These are phyloP conservation scores for Exophiala sp. DNA, from an alignment of 2,329 filamentous ascomycete genomes.

Conservation along the genomic window DNA sequence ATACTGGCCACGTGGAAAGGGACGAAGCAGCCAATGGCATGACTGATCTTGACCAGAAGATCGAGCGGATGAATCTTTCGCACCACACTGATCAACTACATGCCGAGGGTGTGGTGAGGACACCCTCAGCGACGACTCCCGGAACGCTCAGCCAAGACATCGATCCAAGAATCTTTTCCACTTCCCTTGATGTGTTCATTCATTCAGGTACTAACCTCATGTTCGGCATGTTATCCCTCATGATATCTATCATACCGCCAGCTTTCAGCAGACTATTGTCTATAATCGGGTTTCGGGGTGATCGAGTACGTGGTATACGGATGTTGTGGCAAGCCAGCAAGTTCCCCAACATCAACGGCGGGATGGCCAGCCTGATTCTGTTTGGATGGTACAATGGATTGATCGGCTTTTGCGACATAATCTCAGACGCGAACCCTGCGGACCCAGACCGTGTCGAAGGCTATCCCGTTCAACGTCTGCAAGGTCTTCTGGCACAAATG, in stretches of 20 bases:
- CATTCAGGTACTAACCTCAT: slow-evolving; percentile 87
- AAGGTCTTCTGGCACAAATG: slow-evolving; percentile 68
- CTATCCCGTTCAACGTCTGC: slow-evolving; percentile 68
- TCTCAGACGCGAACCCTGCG: slow-evolving; percentile 53
- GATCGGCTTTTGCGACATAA: slow-evolving; percentile 81
- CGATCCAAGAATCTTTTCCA: slow-evolving; percentile 63
- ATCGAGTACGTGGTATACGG: slow-evolving; percentile 73
- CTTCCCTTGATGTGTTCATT: slow-evolving; percentile 80
- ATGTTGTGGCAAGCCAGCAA: slow-evolving; percentile 89
- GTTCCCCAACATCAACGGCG: slow-evolving; percentile 88
- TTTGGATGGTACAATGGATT: slow-evolving; percentile 86
- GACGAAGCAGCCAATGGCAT: slow-evolving; percentile 28
- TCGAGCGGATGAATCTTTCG: slow-evolving; percentile 19
- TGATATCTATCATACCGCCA: slow-evolving; percentile 91
- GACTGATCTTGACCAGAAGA: slow-evolving; percentile 22
- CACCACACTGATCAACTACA: slow-evolving; percentile 13
- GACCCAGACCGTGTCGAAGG: slow-evolving; percentile 60
- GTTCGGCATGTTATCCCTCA: slow-evolving; percentile 77
- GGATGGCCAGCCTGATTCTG: slow-evolving; percentile 71
- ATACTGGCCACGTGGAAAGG: slow-evolving; percentile 46
- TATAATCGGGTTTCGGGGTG: slow-evolving; percentile 86
- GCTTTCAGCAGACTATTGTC: slow-evolving; percentile 82
- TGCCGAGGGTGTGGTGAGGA: slow-evolving; percentile 14
- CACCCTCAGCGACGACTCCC: slow-evolving; percentile 15
- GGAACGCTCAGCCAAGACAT: slow-evolving; percentile 47